Evolutionary conservation across 257 asterid species (phyloP), one percentile per base, ranked within the genome.

Genomic region (Sherardia arvensis): DNA sequence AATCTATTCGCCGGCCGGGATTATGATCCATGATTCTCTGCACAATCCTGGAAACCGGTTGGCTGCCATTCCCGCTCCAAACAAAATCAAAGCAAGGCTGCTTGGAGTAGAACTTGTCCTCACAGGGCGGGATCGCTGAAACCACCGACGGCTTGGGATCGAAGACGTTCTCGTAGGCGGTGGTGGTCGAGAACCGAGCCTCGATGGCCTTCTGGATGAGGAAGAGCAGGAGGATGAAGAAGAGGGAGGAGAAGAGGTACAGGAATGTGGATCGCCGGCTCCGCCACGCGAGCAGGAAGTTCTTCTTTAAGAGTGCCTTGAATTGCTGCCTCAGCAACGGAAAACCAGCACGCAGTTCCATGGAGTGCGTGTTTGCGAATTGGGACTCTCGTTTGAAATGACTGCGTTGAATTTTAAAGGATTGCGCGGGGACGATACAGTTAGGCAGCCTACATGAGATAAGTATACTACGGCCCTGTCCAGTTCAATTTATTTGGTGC

Each of bases 31-130:
- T 66, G 30, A 73, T 67, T 15, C 53, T 27, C 27, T 57, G 29
- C 1, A 73, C 77, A 62, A 73, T 73, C 4, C 27, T 17, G 3
- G 65, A 6, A 30, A 73, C 8, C 28, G 45, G 22, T 60, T 33
- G 53, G 28, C 73, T 73, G 15, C 22, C 66, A 67, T 73, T 73
- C 3, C 77, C 77, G 28, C 77, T 67, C 77, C 77, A 73, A 21
- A 67, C 62, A 32, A 73, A 73, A 66, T 73, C 77, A 38, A 22
- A 61, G 20, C 77, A 73, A 1, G 66, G 73, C 17, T 61, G 28
- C 53, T 58, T 66, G 15, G 53, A 36, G 32, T 21, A 67, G 48
- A 53, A 62, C 57, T 48, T 73, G 45, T 73, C 69, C 48, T 73
- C 73, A 64, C 77, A 73, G 17, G 77, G 69, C 0, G 66, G 77